These are phyloP conservation scores for Penicillium brasilianum DNA, from an alignment of 2,329 filamentous ascomycete species.

Conservation along the genomic window DNA sequence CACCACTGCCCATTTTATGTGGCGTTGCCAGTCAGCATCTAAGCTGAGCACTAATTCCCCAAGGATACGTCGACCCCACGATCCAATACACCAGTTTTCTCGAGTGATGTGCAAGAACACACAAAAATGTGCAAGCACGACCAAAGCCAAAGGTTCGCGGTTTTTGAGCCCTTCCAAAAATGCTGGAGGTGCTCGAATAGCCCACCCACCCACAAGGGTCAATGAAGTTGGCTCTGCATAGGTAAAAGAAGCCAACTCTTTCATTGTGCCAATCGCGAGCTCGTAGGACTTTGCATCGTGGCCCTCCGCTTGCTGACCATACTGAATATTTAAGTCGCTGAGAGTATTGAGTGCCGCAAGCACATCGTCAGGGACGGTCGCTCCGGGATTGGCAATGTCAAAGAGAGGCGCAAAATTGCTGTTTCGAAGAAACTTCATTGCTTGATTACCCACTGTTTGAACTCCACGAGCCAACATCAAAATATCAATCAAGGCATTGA, in stretches of 20 bases:
- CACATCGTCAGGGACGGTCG: conserved; percentile 5
- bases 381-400: conserved; percentile 2
- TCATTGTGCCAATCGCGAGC: conserved; percentile 15
- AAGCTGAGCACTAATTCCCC: conserved; percentile 22
- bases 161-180: conserved; percentile 22
- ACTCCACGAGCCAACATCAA: conserved; percentile 23
- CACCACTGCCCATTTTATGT: conserved; percentile 26
- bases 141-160: conserved; percentile 24
- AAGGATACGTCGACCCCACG: conserved; percentile 26
- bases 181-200: conserved; percentile 21
- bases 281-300: conserved; percentile 8
- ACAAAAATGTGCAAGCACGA: conserved; percentile 32
- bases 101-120: conserved; percentile 25
- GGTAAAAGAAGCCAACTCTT: conserved; percentile 16
- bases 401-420: conserved; percentile 22
- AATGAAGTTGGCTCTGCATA: conserved; percentile 25
- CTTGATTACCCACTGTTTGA: conserved; percentile 11
- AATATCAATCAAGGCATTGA: conserved; percentile 16
- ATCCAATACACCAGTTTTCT: conserved; percentile 27
- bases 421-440: conserved; percentile 11
- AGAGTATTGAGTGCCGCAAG: conserved; percentile 13
- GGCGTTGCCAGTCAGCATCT: conserved; percentile 21
- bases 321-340: conserved; percentile 9
- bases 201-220: conserved; percentile 30
- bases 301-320: not conserved